Conservation (phyloP, 2,329 filamentous ascomycete genomes). For the Diaporthe sp. region DNA sequence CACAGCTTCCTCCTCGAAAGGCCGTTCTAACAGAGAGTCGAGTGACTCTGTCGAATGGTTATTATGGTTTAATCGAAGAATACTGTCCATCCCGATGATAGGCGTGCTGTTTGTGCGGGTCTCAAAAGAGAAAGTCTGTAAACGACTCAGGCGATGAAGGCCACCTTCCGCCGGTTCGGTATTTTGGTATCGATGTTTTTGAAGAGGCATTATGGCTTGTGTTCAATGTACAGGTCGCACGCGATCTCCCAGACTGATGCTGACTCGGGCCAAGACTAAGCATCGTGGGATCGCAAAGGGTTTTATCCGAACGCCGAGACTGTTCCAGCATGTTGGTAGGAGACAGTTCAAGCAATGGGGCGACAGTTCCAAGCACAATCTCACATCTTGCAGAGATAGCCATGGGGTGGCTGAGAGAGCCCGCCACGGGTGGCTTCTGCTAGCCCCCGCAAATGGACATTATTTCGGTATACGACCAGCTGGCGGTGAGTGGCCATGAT, state of each 20-base stretch:
- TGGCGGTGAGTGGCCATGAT: constrained; percentile 5
- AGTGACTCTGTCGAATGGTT: constrained; percentile 3
- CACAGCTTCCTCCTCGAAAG: not conserved
- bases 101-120: constrained; percentile 11
- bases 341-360: not conserved
- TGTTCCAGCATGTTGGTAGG: not conserved
- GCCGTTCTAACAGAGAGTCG: constrained; percentile 2
- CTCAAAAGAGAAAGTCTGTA: constrained; percentile 20
- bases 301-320: not conserved
- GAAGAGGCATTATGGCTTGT: constrained; percentile 2
- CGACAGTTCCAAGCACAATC: not conserved
- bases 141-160: not conserved
- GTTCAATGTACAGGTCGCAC: not conserved
- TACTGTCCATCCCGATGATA: not conserved
- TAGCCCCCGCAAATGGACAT: not conserved
- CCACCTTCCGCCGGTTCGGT: not conserved
- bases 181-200: not conserved
- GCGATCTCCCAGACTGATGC: not conserved
- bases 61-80: not conserved
- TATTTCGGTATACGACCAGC: constrained; percentile 23
- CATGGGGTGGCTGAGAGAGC: constrained; percentile 2
- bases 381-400: not conserved
- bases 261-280: not conserved
- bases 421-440: not conserved
- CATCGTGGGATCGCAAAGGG: not conserved